A percentile compares a stretch with the other conserved stretches of the same genome.
These are phyloP conservation scores for Dioscorea cayenensis DNA, from an alignment of 116 monocot species.

Conservation along the genomic window DNA sequence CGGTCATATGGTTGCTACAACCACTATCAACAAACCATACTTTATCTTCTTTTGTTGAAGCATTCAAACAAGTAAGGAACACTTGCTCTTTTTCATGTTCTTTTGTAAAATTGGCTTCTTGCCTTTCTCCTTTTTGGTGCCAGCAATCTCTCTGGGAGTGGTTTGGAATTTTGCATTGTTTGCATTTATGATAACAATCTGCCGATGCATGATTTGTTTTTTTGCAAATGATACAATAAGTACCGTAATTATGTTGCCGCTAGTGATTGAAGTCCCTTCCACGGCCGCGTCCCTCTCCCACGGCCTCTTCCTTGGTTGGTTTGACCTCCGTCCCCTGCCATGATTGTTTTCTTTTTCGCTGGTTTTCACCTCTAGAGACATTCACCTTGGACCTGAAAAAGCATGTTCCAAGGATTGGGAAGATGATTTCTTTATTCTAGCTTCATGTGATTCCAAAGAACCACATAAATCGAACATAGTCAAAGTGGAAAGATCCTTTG, in stretches of 20 bases:
- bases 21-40: too few species aligned
- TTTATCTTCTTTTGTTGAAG: too few species aligned
- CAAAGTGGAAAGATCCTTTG: background rate
- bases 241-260: background rate
- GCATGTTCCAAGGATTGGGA: background rate
- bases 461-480: too few species aligned
- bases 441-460: too few species aligned
- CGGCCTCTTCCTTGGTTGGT: background rate
- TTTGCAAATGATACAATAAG: background rate
- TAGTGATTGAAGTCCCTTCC: background rate
- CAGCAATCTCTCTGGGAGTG: too few species aligned
- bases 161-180: too few species aligned
- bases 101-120: too few species aligned
- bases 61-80: too few species aligned
- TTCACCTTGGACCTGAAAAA: background rate
- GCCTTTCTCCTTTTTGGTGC: too few species aligned
- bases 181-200: slow-evolving; percentile 1
- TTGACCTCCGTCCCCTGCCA: background rate
- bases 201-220: background rate
- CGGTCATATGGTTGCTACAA: too few species aligned
- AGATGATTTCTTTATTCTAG: background rate
- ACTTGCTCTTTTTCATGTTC: too few species aligned
- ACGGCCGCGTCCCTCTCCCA: background rate
- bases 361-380: background rate
- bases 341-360: background rate